A percentile compares a stretch with the other conserved stretches of the same genome.
These are phyloP conservation scores for Vanilla planifolia DNA, from an alignment of 106 monocot species.

Conservation along the genomic window DNA sequence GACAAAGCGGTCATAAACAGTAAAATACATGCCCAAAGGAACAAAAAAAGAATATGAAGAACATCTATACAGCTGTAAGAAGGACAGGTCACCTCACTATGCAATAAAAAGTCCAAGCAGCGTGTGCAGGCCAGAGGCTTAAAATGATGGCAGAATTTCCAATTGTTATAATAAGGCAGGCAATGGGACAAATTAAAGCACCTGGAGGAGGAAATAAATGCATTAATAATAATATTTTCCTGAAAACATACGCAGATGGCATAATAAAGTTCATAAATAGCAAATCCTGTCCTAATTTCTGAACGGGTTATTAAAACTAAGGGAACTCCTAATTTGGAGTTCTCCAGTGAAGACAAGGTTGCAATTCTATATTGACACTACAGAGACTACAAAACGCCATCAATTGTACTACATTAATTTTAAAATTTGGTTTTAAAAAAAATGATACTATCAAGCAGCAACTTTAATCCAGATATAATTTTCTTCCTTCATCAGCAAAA, in stretches of 20 bases:
- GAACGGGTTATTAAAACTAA: not conserved
- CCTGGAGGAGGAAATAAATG: slow-evolving; percentile 30
- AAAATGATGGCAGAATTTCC: slow-evolving; percentile 82
- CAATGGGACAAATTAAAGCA: slow-evolving; percentile 54
- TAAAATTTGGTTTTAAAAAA: too few relatives aligned
- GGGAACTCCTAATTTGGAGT: not conserved
- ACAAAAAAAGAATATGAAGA: not conserved
- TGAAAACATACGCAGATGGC: too few relatives aligned
- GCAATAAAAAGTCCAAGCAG: slow-evolving; percentile 73
- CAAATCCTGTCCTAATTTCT: not conserved
- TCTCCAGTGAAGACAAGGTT: not conserved
- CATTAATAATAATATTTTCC: not conserved
- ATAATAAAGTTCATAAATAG: not conserved
- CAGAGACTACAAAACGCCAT: too few relatives aligned
- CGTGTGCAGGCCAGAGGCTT: slow-evolving; percentile 89
- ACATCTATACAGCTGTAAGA: not conserved
- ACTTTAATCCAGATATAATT: too few relatives aligned
- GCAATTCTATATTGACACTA: too few relatives aligned
- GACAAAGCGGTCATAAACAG: slow-evolving; percentile 3
- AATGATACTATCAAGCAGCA: too few relatives aligned
- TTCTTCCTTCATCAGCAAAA: too few relatives aligned
- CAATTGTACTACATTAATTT: too few relatives aligned
- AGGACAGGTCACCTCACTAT: slow-evolving; percentile 49
- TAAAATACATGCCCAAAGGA: not conserved
- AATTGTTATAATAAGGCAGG: slow-evolving; percentile 58